These are phyloP conservation scores for Pterula multifida DNA, from an alignment of 1,284 basidiomycete genomes.

Conservation along the genomic window DNA sequence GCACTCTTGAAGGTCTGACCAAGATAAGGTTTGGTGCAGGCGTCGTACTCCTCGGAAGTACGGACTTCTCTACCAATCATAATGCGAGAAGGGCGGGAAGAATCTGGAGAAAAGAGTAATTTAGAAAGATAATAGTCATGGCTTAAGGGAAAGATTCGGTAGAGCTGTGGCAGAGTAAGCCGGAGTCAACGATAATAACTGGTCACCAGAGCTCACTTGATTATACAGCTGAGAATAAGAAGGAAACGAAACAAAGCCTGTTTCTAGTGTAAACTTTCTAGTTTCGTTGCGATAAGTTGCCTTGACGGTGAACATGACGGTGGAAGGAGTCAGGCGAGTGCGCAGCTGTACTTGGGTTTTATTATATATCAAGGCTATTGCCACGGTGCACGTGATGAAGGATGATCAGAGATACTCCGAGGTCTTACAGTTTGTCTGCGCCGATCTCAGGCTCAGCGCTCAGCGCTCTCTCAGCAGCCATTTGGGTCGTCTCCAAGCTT, in stretches of 20 bases:
- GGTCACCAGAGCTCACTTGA: slow-evolving; percentile 23
- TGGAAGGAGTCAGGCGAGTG: neutral
- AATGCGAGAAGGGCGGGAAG: slow-evolving; percentile 35
- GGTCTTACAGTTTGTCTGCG: no score
- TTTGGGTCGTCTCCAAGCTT: no score
- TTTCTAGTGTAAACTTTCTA: slow-evolving; percentile 29
- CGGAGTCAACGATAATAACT: slow-evolving; percentile 10
- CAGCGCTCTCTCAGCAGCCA: no score
- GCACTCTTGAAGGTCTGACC: slow-evolving; percentile 40
- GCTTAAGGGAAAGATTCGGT: slow-evolving; percentile 53
- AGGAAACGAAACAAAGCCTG: slow-evolving; percentile 25
- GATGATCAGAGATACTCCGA: neutral
- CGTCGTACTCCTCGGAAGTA: slow-evolving; percentile 42
- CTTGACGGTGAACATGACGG: slow-evolving; percentile 36
- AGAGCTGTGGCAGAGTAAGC: slow-evolving; percentile 31
- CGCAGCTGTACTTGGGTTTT: neutral
- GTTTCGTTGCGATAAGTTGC: slow-evolving; percentile 35
- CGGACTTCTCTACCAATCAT: slow-evolving; percentile 50
- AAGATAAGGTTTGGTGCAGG: slow-evolving; percentile 34
- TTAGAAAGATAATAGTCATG: slow-evolving; percentile 48
- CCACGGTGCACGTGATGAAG: neutral
- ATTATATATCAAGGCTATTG: neutral
- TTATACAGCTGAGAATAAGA: slow-evolving; percentile 30
- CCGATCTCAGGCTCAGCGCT: no score
- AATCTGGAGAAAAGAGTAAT: slow-evolving; percentile 53